phyloP scores from a whole-genome alignment of 1,284 basidiomycete species.

The Mrakiaceae sp. region DNA sequence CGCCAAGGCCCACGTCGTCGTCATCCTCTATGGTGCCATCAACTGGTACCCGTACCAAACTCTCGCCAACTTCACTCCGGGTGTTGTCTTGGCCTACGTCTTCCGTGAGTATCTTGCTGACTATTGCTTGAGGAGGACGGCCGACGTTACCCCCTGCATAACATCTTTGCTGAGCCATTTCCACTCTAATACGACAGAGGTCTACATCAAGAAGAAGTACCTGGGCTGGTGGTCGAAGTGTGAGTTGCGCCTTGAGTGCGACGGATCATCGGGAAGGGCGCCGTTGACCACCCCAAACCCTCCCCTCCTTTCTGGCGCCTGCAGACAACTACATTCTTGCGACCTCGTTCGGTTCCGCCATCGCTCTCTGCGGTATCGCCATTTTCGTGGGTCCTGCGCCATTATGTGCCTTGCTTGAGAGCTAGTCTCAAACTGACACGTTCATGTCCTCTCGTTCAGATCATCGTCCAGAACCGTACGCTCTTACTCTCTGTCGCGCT shows the following conservation, averaged over 20 bases:
- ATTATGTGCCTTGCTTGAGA: no score
- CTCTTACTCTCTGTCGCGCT: no score
- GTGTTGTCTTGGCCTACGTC: constrained; percentile 75
- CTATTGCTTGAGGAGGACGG: no score
- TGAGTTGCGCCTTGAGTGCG: no score
- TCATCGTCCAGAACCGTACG: no score
- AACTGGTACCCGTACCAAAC: constrained; percentile 13
- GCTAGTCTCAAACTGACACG: no score
- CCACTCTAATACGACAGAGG: constrained; percentile 17
- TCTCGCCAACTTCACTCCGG: constrained; percentile 64
- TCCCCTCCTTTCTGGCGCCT: no score
- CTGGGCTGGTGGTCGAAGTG: constrained; percentile 12
- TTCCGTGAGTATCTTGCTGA: constrained; percentile 43
- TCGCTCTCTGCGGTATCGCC: constrained; percentile 16
- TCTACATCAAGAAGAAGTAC: constrained; percentile 19
- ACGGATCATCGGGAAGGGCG: no score
- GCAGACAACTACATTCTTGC: constrained; percentile 17
- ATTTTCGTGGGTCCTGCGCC: constrained; percentile 7
- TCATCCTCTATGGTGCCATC: constrained; percentile 38
- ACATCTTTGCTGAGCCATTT: no score
- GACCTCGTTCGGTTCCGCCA: constrained; percentile 8
- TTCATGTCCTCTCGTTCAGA: no score
- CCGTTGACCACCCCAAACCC: no score
- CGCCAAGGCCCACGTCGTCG: constrained; percentile 68
- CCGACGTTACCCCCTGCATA: no score